Base-by-base conservation (phyloP, 768 basidiomycete genomes). In the Phaeotremella skinneri region DNA sequence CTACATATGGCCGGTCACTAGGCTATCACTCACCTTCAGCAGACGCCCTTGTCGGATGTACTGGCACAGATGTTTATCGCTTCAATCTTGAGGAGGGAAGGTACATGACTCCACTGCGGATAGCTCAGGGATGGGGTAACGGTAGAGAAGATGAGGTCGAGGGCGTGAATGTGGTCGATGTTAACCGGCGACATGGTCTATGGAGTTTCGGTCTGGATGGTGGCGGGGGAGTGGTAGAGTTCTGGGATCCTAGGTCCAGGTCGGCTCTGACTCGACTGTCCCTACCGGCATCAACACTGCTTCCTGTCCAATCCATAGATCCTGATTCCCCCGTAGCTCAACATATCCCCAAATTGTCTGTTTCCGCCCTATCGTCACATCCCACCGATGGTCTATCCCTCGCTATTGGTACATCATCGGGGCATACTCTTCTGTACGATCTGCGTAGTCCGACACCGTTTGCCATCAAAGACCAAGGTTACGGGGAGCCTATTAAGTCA, bases 1-100 rank as follows among this genome's bases (percentile, higher is more conserved):
- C 96, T 1, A 87, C 86, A 43, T 93, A 93, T 72, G 96, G 96
- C 17, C 88, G 96, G 20, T 83, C 89, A 0, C 79, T 99, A 53
- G 91, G 86, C 4, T 99, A 98, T 77, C 91, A 98, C 75, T 90
- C 87, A 63, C 88, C 91, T 2, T 90, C 90, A 6, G 97, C 93
- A 77, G 92, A 97, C 66, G 86, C 90, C 3, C 84, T 93, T 68
- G 76, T 97, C 49, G 84, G 86, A 17, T 91, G 88, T 4, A 85
- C 90, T 0, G 92, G 92, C 16, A 83, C 83, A 53, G 91, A 97
- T 66, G 82, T 98, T 34, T 98, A 87, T 74, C 87, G 96, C 0
- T 85, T 98, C 59, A 98, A 97, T 74, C 85, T 99, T 65, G 91
- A 92, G 66, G 89, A 94, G 79, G 96, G 96, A 1, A 84, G 91